Percentiles rank a stretch among this genome's conserved stretches.
phyloP scores from a whole-genome alignment of 257 asterid species.

The Echites panduratus region DNA sequence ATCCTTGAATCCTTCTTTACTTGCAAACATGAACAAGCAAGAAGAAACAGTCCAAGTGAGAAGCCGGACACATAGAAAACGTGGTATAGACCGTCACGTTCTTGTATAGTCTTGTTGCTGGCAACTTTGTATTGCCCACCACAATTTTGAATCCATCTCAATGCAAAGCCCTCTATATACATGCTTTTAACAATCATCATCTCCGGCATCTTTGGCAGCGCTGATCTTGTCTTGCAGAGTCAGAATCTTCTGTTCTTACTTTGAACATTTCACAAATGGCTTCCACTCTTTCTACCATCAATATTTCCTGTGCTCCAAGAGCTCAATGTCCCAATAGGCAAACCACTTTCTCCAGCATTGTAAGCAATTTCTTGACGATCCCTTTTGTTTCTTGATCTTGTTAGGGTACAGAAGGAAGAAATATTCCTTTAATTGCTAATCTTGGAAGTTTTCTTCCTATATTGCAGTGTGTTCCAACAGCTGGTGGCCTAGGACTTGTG shows the following conservation, averaged over 20 bases:
- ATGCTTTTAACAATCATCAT: background rate
- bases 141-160: background rate
- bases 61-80: background rate
- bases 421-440: background rate
- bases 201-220: background rate
- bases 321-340: background rate
- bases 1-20: too few species aligned
- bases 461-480: constrained; percentile 10
- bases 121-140: constrained; percentile 12
- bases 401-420: background rate
- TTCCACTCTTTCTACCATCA: constrained; percentile 23
- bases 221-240: background rate
- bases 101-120: background rate
- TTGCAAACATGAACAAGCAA: too few species aligned
- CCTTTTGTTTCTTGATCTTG: background rate
- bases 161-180: constrained; percentile 5
- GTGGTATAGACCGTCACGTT: constrained; percentile 8
- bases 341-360: constrained; percentile 10
- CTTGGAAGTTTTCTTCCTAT: background rate
- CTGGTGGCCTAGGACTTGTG: constrained; percentile 11
- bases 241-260: background rate
- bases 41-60: background rate
- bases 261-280: constrained; percentile 23
- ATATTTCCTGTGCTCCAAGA: constrained; percentile 12
- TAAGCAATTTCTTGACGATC: background rate